phyloP scores from a whole-genome alignment of 495 filamentous ascomycete genomes.

The Parathielavia appendiculata region DNA sequence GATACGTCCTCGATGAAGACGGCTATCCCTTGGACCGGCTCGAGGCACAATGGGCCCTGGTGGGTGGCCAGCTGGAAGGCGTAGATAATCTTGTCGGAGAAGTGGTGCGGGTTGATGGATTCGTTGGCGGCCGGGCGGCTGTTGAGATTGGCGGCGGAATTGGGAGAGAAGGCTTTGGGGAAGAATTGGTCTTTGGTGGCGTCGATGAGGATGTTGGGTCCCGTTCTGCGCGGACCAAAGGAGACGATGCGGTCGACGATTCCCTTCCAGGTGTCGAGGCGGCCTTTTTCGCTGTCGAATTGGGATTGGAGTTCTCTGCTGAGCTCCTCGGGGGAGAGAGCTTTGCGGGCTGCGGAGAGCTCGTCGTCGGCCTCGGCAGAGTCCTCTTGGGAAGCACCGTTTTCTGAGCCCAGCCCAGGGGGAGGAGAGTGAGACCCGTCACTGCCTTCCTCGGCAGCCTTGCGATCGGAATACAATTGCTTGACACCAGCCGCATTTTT shows the following conservation, averaged over 20 bases:
- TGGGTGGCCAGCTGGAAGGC: constrained; percentile 90
- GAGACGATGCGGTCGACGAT: constrained; percentile 76
- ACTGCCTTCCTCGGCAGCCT: constrained; percentile 40
- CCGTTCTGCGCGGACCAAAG: constrained; percentile 80
- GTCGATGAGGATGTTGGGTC: constrained; percentile 89
- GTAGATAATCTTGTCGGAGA: constrained; percentile 85
- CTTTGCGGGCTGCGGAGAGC: constrained; percentile 44
- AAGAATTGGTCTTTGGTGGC: constrained; percentile 66
- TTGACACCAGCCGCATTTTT: constrained; percentile 77
- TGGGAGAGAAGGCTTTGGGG: constrained; percentile 58
- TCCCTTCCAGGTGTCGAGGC: constrained; percentile 64
- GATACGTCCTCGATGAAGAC: constrained; percentile 82
- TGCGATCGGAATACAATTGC: constrained; percentile 65
- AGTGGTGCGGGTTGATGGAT: constrained; percentile 61
- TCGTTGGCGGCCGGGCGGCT: constrained; percentile 39
- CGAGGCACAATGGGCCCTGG: constrained; percentile 85
- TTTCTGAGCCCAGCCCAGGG: constrained; percentile 30
- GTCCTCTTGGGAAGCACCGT: constrained; percentile 31
- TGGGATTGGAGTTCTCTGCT: constrained; percentile 60
- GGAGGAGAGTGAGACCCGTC: background rate
- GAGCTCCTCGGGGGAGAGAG: constrained; percentile 69
- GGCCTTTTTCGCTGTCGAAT: constrained; percentile 60
- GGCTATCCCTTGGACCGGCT: constrained; percentile 89
- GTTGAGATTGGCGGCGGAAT: constrained; percentile 32
- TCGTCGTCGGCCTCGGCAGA: constrained; percentile 44